Evolutionary conservation across 2,329 filamentous ascomycete genomes (phyloP), one percentile per base, ranked within the genome.

Genomic region (Phaeoacremonium minimum): DNA sequence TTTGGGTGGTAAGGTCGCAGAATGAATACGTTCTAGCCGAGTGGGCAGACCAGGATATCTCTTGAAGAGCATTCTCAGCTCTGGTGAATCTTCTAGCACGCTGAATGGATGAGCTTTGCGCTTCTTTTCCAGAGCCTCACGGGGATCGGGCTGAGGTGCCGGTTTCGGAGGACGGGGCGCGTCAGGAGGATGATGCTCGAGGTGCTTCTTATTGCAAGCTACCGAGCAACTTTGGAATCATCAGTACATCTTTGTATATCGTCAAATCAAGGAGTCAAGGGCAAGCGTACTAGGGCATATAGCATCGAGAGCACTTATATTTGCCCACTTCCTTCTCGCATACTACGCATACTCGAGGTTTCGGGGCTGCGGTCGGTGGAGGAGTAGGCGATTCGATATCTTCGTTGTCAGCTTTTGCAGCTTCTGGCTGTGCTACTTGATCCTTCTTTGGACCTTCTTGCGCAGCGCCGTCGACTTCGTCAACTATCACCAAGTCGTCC

Each of bases 301-400:
- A 57, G 52, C 79, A 83, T 18, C 67, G 66, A n/a, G 74, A 64
- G 44, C 79, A 83, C 48, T 80, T 83, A 57, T 83, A 83, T 53
- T 78, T 82, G 18, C 65, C 66, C 15, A 68, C 60, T 5, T 65
- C 65, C 20, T 55, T 50, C 18, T 69, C 53, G 52, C 79, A 83
- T 19, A 80, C 61, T 5, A 68, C 67, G 46, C 79, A 83, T 31
- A 77, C 58, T 41, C 58, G 64, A 4, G 44, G 38, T 14, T 35
- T 18, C 15, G 40, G n/a, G n/a, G n/a, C n/a, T n/a, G n/a, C n/a
- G n/a, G n/a, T n/a, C n/a, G n/a, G n/a, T n/a, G n/a, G n/a, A n/a
- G n/a, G n/a, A n/a, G n/a, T n/a, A n/a, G n/a, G n/a, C n/a, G n/a
- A n/a, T n/a, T n/a, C n/a, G n/a, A n/a, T n/a, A n/a, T n/a, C n/a